A percentile compares a stretch with the other conserved stretches of the same genome.
phyloP scores from a whole-genome alignment of 2,329 filamentous ascomycete species.

The Xylariaceae sp. region DNA sequence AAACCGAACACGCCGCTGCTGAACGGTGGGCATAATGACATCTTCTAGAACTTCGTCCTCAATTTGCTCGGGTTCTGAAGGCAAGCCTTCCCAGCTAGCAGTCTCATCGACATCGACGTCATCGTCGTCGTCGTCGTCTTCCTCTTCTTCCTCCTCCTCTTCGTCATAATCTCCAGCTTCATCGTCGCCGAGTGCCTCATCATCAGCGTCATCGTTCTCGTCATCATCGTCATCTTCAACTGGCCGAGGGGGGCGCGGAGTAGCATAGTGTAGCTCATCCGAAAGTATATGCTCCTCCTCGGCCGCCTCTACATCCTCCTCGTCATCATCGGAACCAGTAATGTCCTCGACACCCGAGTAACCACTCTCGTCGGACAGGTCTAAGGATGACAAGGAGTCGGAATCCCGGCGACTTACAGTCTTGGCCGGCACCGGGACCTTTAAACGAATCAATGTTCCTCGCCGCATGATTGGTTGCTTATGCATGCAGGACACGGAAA shows the following conservation, averaged over 20 bases:
- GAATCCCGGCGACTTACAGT: constrained; percentile 45
- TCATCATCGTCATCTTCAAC: constrained; percentile 36
- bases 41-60: constrained; percentile 38
- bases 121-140: constrained; percentile 12
- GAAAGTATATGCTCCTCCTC: constrained; percentile 70
- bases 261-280: constrained; percentile 36
- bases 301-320: constrained; percentile 69
- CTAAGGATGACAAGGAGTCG: constrained; percentile 49
- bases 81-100: constrained; percentile 53
- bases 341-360: constrained; percentile 76
- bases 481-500: constrained; percentile 10
- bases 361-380: constrained; percentile 60
- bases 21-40: constrained; percentile 30
- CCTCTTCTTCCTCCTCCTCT: constrained; percentile 23
- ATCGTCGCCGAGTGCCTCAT: constrained; percentile 24
- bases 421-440: constrained; percentile 41
- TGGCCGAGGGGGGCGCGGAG: constrained; percentile 48
- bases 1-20: constrained; percentile 67
- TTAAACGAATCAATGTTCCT: constrained; percentile 46
- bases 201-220: constrained; percentile 32
- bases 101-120: constrained; percentile 38
- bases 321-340: constrained; percentile 70
- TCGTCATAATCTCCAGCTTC: constrained; percentile 39
- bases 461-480: constrained; percentile 22
- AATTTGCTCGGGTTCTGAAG: constrained; percentile 38